A percentile compares a stretch with the other conserved stretches of the same genome.
These are phyloP conservation scores for Pestalotiopsis sp. DNA, from an alignment of 2,329 filamentous ascomycete genomes.

Conservation along the genomic window DNA sequence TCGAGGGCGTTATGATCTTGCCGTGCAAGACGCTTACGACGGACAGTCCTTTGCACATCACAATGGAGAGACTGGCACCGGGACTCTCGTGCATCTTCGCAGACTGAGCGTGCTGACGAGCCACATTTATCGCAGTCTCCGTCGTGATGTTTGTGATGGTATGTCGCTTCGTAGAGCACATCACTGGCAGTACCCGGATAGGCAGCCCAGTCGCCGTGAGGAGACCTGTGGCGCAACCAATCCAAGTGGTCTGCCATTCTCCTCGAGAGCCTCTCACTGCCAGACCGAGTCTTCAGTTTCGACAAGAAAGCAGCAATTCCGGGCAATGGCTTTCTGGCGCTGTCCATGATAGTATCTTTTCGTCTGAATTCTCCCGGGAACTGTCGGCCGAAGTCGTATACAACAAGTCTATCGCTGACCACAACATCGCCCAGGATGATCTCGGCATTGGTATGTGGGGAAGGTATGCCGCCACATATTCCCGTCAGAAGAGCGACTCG, in stretches of 20 bases:
- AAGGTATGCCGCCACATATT: neutral
- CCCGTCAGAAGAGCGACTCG: neutral
- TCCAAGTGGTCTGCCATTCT: neutral
- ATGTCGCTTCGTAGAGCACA: neutral
- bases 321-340: neutral
- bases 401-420: neutral
- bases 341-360: too few relatives aligned
- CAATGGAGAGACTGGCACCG: neutral
- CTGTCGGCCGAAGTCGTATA: neutral
- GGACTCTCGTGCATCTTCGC: neutral
- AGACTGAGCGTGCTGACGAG: neutral
- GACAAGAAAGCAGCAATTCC: neutral
- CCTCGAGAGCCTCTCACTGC: neutral
- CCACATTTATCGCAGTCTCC: neutral
- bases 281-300: neutral
- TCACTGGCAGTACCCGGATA: neutral
- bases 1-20: too few relatives aligned
- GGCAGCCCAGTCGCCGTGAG: neutral
- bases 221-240: neutral
- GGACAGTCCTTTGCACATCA: neutral
- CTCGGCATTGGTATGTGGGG: neutral
- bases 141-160: neutral
- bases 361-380: neutral
- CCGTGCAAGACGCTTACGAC: neutral
- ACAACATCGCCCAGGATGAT: neutral